Conservation (phyloP, 306 rosid species). For the Betula pendula region DNA sequence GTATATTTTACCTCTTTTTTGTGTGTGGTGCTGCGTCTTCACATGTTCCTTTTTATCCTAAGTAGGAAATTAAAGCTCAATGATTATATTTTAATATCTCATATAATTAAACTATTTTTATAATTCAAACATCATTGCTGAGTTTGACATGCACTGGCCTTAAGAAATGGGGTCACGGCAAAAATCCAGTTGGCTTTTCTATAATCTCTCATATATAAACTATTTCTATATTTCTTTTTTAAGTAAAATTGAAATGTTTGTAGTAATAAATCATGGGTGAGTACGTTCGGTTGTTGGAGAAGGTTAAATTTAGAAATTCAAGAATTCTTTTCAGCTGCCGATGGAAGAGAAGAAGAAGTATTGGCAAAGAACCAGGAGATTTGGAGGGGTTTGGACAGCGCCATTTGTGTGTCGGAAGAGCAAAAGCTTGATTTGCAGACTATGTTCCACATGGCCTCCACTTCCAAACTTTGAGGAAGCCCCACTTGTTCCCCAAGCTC, state of each 20-base stretch:
- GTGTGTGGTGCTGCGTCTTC: too few relatives aligned
- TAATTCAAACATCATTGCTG: too few relatives aligned
- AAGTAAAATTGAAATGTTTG: neutral
- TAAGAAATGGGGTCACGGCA: too few relatives aligned
- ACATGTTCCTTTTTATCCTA: too few relatives aligned
- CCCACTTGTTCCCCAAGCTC: constrained; percentile 30
- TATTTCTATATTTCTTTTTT: too few relatives aligned
- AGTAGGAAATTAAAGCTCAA: too few relatives aligned
- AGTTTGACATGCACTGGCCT: too few relatives aligned
- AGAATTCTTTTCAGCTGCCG: constrained; percentile 22
- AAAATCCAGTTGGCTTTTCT: too few relatives aligned
- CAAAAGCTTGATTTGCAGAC: constrained; percentile 8
- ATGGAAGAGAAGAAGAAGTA: constrained; percentile 33
- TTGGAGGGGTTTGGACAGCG: constrained; percentile 36
- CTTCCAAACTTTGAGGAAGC: constrained; percentile 22
- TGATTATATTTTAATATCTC: too few relatives aligned
- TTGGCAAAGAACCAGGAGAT: constrained; percentile 24
- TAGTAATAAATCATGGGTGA: constrained; percentile 39
- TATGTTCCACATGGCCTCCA: neutral
- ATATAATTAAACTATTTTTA: too few relatives aligned
- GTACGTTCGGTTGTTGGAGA: constrained; percentile 24
- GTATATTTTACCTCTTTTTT: too few relatives aligned
- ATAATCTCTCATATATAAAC: too few relatives aligned
- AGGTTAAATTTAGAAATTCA: constrained; percentile 24
- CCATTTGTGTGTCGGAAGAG: neutral